Conservation (phyloP, 176 grass and related monocot species). For the Aegilops tauschii region DNA sequence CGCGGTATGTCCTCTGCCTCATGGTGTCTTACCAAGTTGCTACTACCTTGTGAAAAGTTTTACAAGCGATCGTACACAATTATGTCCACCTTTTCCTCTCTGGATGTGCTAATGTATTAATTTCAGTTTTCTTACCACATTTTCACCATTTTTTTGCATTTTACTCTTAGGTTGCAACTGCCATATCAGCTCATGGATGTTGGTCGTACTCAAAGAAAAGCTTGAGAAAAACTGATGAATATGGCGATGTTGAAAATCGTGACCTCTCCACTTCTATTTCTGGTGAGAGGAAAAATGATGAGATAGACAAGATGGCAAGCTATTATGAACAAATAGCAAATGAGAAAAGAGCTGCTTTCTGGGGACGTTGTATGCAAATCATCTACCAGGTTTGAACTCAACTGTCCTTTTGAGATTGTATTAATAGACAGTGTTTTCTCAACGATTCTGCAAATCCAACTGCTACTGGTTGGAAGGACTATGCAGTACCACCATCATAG, state of each 20-base stretch:
- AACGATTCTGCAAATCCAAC: background rate
- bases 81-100: background rate
- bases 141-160: background rate
- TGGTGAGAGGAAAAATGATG: constrained; percentile 25
- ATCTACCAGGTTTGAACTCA: constrained; percentile 61
- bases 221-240: constrained; percentile 43
- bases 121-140: background rate
- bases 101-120: background rate
- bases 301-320: constrained; percentile 15
- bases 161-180: constrained; percentile 51
- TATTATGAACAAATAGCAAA: constrained; percentile 53
- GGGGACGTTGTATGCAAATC: constrained; percentile 59
- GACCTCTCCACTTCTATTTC: constrained; percentile 28
- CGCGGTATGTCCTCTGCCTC: constrained; percentile 36
- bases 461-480: background rate
- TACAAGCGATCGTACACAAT: background rate
- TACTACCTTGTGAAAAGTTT: background rate
- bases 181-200: constrained; percentile 68
- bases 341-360: constrained; percentile 62
- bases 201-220: constrained; percentile 57
- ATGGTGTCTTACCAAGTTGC: background rate
- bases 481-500: background rate
- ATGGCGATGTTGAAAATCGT: constrained; percentile 43
- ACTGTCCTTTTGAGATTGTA: background rate
- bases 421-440: background rate